Evolutionary conservation across 805 yeast genomes (phyloP).

Genomic region (Wickerhamomyces subpelliculosus): DNA sequence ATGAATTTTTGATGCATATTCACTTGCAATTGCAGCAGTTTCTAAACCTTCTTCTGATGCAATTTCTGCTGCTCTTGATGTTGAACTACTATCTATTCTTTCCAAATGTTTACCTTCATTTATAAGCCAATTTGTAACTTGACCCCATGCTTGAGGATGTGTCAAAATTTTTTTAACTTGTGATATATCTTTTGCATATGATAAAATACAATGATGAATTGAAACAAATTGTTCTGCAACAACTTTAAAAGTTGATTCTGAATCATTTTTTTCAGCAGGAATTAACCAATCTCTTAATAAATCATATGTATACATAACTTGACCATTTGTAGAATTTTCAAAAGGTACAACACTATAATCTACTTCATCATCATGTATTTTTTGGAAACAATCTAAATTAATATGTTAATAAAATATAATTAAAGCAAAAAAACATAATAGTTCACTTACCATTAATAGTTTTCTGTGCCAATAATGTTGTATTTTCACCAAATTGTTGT

Average conservation of each 20-base stretch:
- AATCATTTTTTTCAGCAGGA: constrained; percentile 22
- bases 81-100: constrained; percentile 64
- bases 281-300: constrained; percentile 63
- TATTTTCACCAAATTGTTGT: constrained; percentile 39
- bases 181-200: constrained; percentile 35
- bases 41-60: constrained; percentile 37
- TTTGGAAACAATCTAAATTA: constrained; percentile 54
- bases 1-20: constrained; percentile 56
- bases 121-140: constrained; percentile 54
- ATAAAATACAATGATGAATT: constrained; percentile 70
- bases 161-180: constrained; percentile 61
- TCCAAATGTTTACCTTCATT: constrained; percentile 29
- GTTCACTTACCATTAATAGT: constrained; percentile 23
- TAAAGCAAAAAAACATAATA: too few relatives aligned
- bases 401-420: not conserved
- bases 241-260: constrained; percentile 43
- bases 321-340: constrained; percentile 94
- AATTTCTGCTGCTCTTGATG: constrained; percentile 76
- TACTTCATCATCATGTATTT: constrained; percentile 37
- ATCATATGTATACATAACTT: constrained; percentile 81
- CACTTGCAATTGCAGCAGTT: constrained; percentile 68
- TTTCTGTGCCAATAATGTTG: constrained; percentile 18
- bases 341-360: constrained; percentile 79
- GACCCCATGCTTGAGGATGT: constrained; percentile 99
- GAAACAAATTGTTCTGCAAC: constrained; percentile 77